Evolutionary conservation across 139 green algal species (phyloP), one percentile per base, ranked within the genome.

Genomic region (Chlamydomonas schloesseri): DNA sequence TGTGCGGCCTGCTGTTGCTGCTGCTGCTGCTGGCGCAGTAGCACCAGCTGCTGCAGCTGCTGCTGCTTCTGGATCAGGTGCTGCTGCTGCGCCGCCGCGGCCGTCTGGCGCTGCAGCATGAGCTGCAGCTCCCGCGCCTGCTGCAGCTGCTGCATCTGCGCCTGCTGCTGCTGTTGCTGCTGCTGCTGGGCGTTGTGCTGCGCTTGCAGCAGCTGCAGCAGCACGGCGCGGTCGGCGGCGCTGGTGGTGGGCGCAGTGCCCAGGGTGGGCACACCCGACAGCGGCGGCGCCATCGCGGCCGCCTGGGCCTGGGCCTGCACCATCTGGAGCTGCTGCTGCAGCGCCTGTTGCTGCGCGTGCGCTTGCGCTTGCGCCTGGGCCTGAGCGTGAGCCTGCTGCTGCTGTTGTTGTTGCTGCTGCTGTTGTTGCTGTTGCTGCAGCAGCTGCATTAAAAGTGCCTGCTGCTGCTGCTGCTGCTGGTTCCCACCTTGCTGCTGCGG

Each of bases 401-500:
- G 77, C 64, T 53, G 64, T 18, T 74, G 62, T 62, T 64, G 62
- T 13, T 18, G 75, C 23, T 58, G 58, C 55, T 31, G 13, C 21
- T 60, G 57, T 3, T 81, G 55, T 23, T 69, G 73, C 20, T 68
- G 71, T 15, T 33, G 23, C 60, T 68, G 60, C 15, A 17, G 24
- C 60, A 47, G 47, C 72, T 67, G 72, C 9, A 69, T 13, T 2
- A 53, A 53, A n/a, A 55, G 57, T 4, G 71, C 33, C 77, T 71
- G 55, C 23, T 83, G 77, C 64, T 31, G 4, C 29, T 75, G 77
- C 77, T 65, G 62, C 62, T 70, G 62, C 29, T 70, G 62, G 13
- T 34, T 2, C 26, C 5, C 28, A 3, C 5, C 8, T 21, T 70
- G 62, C 28, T 34, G 28, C 29, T 70, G 62, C 62, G 34, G 62